Base-by-base conservation (phyloP, 371 early-diverging fungal genomes). In the Amoeboaphelidium protococcarum region DNA sequence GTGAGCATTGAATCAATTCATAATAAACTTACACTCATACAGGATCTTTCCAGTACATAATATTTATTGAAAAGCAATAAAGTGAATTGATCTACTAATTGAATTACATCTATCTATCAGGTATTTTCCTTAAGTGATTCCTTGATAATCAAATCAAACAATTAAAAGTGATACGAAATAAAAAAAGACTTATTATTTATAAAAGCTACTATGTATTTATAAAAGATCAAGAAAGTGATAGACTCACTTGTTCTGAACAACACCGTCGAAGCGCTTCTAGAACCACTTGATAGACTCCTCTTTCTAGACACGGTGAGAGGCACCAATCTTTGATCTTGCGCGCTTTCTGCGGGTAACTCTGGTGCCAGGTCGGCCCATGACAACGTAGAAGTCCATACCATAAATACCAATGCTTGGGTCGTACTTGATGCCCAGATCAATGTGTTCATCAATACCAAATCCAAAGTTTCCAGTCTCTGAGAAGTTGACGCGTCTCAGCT, bases 371-470 rank as follows among this genome's bases (percentile, higher is more conserved):
- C 95, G 88, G 52, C 85, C 83, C 78, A 99, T 80, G 68, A 91
- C 88, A 58, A 95, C 83, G 72, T 78, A 85, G 69, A 89, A 92
- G 70, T 92, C 91, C 88, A 95, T 83, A 54, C 73, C 73, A 57
- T 60, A 66, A 46, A 64, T 63, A 52, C 95, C 92, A 60, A 98
- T 94, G 66, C 76, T 73, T 44, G 98, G 98, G 71, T 98, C 98
- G 75, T 98, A 98, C 81, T 98, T 98, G 75, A 98, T 95, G 59
- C 98, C 98, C 62, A 99, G 74, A 72, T 98, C 99, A 56, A 99
- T 99, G 76, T 98, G 99, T 74, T 99, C 99, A 61, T 92, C 81
- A 73, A 99, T 86, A 82, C 99, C 99, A 76, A 98, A 98, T 58
- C 99, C 99, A 62, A 99, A 99, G 82, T 94, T 94, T 52, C 98